Conservation (phyloP, 148 eudicot species). For the Rhododendron ferrugineum region DNA sequence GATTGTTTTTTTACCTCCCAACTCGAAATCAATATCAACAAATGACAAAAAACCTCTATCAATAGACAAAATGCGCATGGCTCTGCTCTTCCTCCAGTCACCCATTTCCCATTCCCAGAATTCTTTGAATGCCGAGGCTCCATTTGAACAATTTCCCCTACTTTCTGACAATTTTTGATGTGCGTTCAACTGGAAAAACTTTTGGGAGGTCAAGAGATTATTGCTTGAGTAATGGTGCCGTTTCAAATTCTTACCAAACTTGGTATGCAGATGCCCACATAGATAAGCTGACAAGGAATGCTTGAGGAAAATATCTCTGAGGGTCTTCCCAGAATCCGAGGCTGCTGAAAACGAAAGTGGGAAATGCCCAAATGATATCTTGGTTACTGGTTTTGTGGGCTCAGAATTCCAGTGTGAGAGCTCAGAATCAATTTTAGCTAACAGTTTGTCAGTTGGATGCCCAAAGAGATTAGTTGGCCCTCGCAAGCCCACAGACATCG, state of each 20-base stretch:
- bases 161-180: slow-evolving; percentile 24
- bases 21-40: slow-evolving; percentile 57
- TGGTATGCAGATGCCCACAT: slow-evolving; percentile 85
- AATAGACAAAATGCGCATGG: slow-evolving; percentile 75
- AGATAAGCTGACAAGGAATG: slow-evolving; percentile 71
- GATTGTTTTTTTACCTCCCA: slow-evolving; percentile 45
- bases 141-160: slow-evolving; percentile 29
- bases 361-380: slow-evolving; percentile 83
- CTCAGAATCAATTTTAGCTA: slow-evolving; percentile 59
- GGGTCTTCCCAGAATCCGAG: slow-evolving; percentile 62
- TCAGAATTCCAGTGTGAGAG: slow-evolving; percentile 69
- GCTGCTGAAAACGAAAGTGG: slow-evolving; percentile 81
- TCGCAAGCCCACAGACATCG: slow-evolving; percentile 72
- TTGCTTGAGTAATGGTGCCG: slow-evolving; percentile 52
- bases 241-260: slow-evolving; percentile 76
- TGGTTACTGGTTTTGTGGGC: slow-evolving; percentile 49
- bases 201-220: slow-evolving; percentile 13
- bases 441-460: slow-evolving; percentile 71
- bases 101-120: slow-evolving; percentile 99
- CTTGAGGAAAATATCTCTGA: slow-evolving; percentile 58
- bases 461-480: slow-evolving; percentile 97
- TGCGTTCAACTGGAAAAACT: slow-evolving; percentile 50
- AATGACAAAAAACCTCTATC: slow-evolving; percentile 83
- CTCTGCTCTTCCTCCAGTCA: slow-evolving; percentile 80
- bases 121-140: slow-evolving; percentile 29